phyloP scores from a whole-genome alignment of 345 rosid species.

The Nasturtium officinale region DNA sequence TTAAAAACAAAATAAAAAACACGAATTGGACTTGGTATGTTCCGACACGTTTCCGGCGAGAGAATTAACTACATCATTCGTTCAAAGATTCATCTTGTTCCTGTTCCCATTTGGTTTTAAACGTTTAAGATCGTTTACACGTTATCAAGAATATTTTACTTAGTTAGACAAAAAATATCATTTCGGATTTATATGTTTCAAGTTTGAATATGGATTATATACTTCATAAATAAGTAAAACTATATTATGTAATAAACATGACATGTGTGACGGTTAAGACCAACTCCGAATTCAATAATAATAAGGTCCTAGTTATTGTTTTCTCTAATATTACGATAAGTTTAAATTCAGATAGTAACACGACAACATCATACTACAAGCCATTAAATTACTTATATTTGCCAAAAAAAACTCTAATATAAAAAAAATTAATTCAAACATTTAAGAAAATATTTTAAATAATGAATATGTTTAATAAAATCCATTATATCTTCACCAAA shows the following conservation, averaged over 20 bases:
- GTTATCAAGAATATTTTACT: constrained; percentile 18
- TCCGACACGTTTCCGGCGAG: constrained; percentile 40
- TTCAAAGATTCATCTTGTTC: constrained; percentile 37
- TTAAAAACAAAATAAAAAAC: not conserved
- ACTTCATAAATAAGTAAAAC: not conserved
- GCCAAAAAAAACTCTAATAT: too few species aligned
- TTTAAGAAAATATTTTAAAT: too few species aligned
- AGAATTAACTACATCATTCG: constrained; percentile 25
- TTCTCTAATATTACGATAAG: too few species aligned
- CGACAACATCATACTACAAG: too few species aligned
- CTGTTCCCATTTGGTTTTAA: constrained; percentile 36
- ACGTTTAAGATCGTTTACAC: not conserved
- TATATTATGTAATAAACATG: not conserved
- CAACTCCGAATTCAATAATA: too few species aligned
- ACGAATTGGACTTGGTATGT: constrained; percentile 16
- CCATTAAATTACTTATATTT: too few species aligned
- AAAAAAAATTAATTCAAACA: too few species aligned
- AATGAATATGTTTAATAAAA: too few species aligned
- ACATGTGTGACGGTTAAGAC: too few species aligned
- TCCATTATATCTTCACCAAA: too few species aligned
- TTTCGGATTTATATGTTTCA: not conserved
- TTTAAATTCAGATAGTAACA: too few species aligned
- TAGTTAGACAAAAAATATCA: not conserved
- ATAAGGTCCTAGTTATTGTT: too few species aligned
- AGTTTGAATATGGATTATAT: not conserved